A percentile compares a stretch with the other conserved stretches of the same genome.
These are phyloP conservation scores for Paraglomus brasilianum DNA, from an alignment of 192 early-diverging fungal species.

Conservation along the genomic window DNA sequence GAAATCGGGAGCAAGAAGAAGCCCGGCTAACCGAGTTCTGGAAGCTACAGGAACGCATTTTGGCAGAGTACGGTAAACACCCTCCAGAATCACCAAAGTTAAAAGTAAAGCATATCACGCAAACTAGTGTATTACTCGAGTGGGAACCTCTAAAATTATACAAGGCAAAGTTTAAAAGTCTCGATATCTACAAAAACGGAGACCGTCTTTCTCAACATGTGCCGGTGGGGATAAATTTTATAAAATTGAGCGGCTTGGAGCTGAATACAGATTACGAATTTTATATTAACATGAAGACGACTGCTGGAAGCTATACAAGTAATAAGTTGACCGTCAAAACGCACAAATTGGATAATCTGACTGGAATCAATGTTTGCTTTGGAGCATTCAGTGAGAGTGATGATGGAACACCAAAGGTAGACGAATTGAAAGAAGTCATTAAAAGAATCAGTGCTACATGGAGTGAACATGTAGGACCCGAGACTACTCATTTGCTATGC, in stretches of 20 bases:
- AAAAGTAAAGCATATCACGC: conserved; percentile 71
- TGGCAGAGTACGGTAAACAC: conserved; percentile 72
- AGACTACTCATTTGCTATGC: conserved; percentile 92
- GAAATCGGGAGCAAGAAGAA: conserved; percentile 85
- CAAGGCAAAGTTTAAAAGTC: conserved; percentile 74
- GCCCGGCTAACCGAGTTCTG: conserved; percentile 76
- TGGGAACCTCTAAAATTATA: conserved; percentile 91
- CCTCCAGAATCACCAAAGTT: conserved; percentile 80
- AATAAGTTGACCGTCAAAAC: conserved; percentile 78
- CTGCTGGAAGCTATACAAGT: conserved; percentile 80
- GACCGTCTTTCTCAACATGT: conserved; percentile 70
- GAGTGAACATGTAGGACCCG: conserved; percentile 79
- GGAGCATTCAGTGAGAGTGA: conserved; percentile 78
- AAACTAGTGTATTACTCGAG: conserved; percentile 84
- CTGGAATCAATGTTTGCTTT: conserved; percentile 96
- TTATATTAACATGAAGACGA: conserved; percentile 86
- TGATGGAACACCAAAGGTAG: conserved; percentile 52
- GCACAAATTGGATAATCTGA: conserved; percentile 94
- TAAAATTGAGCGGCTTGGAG: conserved; percentile 88
- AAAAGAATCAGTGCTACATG: conserved; percentile 85
- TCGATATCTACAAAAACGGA: conserved; percentile 91
- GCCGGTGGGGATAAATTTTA: conserved; percentile 48
- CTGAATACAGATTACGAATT: conserved; percentile 90
- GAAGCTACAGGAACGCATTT: conserved; percentile 84
- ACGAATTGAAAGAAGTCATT: conserved; percentile 72